Evolutionary conservation across 116 monocot species (phyloP), one percentile per base, ranked within the genome.

Genomic region (Papilionanthe hybrid): DNA sequence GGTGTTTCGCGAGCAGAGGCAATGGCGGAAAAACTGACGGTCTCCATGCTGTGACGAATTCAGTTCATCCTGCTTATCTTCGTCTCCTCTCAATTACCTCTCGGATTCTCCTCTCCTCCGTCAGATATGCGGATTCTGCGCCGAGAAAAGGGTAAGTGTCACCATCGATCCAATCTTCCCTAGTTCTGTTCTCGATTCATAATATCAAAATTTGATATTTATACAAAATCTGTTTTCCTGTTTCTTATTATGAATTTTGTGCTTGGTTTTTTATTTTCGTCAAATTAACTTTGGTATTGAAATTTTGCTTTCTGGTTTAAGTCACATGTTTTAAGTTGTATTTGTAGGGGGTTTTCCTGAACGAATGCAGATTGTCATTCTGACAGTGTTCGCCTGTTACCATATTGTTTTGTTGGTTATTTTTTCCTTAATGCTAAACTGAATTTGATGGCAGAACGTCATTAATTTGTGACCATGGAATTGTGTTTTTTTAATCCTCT

Each of bases 61-160:
- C 9, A 0, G 83, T 75, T 80, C 60, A 47, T 57, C 63, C 60
- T 79, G 13, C 78, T 28, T 72, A 60, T 69, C 42, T 77, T 75
- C 44, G 22, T 6, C 25, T 55, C 57, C 27, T 67, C 69, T 19
- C 20, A 11, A 13, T 76, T 29, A 0, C 12, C 72, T 30, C 7
- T 85, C 60, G 75, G 28, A 27, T 73, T 79, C 17, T 79, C 85
- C 42, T 71, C 71, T 9, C 66, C 83, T 4, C 42, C 84, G 28
- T 9, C 82, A 28, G 83, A 83, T 42, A 72, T 92, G 78, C 88
- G 81, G 57, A 81, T 92, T 75, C 79, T 90, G 76, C 60, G 92
- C 88, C 28, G 90, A 92, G 79, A 86, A 77, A 76, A 88, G 90
- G 85, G 92, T 92, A 80, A 68, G 60, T 13, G 7, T 19, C 9